phyloP scores from a whole-genome alignment of 129 eudicot species.

The Centella asiatica region DNA sequence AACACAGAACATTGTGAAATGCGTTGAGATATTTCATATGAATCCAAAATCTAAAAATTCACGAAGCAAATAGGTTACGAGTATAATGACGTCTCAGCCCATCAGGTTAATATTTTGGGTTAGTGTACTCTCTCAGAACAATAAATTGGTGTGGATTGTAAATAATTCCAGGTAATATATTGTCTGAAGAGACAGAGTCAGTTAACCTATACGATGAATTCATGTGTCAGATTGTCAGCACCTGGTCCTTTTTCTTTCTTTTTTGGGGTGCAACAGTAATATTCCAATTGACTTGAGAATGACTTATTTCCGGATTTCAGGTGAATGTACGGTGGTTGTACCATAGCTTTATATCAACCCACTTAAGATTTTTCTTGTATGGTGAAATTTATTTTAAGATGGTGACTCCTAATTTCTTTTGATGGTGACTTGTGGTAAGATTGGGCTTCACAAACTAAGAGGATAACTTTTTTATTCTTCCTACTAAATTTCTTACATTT shows the following conservation, averaged over 20 bases:
- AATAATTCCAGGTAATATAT: too few relatives aligned
- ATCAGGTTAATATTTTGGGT: too few relatives aligned
- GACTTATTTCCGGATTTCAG: conserved; percentile 6
- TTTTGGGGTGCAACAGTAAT: neutral
- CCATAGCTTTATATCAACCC: conserved; percentile 8
- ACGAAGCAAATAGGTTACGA: too few relatives aligned
- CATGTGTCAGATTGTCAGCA: neutral
- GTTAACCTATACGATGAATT: too few relatives aligned
- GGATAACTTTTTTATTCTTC: conserved; percentile 10
- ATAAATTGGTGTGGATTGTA: too few relatives aligned
- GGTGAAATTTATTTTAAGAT: neutral
- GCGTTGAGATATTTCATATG: too few relatives aligned
- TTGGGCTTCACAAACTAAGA: conserved; percentile 16
- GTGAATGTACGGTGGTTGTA: conserved; percentile 9
- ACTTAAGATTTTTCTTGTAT: neutral
- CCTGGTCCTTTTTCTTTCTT: too few relatives aligned
- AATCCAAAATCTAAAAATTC: too few relatives aligned
- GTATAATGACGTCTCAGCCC: too few relatives aligned
- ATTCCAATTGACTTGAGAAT: neutral
- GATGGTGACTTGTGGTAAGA: conserved; percentile 22
- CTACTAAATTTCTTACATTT: conserved; percentile 28
- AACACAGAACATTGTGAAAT: too few relatives aligned
- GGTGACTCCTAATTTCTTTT: conserved; percentile 10
- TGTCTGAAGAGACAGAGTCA: too few relatives aligned
- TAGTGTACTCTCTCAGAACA: too few relatives aligned